phyloP scores from a whole-genome alignment of 129 eudicot species.

The Centella asiatica region DNA sequence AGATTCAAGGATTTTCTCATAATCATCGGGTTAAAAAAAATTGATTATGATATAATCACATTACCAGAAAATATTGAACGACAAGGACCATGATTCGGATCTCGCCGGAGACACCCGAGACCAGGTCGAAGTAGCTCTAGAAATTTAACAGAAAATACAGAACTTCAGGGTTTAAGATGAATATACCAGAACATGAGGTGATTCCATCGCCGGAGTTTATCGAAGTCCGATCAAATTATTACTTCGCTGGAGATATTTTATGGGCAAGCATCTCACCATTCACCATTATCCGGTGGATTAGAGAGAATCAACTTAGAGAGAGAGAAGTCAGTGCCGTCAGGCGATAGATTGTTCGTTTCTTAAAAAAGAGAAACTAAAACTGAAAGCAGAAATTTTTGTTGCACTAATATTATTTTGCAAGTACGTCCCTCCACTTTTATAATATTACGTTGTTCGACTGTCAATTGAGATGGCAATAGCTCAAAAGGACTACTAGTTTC shows the following conservation, averaged over 20 bases:
- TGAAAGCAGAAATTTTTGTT: background rate
- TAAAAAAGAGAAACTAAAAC: background rate
- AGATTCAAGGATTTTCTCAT: background rate
- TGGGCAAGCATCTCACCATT: background rate
- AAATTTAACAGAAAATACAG: background rate
- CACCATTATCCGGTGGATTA: background rate
- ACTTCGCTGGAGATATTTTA: background rate
- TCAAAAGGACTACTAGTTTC: no score
- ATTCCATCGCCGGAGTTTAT: background rate
- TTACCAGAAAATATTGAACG: background rate
- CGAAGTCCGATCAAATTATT: background rate
- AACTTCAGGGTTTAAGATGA: background rate
- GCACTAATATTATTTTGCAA: background rate
- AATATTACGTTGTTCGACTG: background rate
- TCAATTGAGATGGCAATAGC: no score
- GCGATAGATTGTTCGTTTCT: background rate
- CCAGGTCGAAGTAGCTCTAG: background rate
- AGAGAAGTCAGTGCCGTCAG: background rate
- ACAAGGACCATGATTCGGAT: background rate
- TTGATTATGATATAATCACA: no score
- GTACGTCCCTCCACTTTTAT: background rate
- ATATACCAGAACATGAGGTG: slow-evolving; percentile 13
- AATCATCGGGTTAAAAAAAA: background rate
- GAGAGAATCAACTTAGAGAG: slow-evolving; percentile 4
- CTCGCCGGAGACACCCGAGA: background rate